Evolutionary conservation across 169 alveolate species (phyloP).

Genomic region (Eimeria praecox): DNA sequence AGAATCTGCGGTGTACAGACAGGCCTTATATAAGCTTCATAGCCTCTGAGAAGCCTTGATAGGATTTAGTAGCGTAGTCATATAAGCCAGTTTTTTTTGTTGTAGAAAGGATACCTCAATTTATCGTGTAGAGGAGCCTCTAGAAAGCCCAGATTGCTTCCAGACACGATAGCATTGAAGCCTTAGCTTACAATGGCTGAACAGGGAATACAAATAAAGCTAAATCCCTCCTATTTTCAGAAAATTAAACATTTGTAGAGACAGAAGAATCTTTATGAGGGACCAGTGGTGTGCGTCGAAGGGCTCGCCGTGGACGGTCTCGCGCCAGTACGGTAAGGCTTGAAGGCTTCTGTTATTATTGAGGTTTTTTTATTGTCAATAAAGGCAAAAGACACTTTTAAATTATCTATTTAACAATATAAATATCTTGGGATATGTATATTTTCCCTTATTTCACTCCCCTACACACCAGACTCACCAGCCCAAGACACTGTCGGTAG

Average conservation of each 20-base stretch:
- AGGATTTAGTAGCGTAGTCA: neutral
- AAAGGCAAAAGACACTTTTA: neutral
- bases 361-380: neutral
- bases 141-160: neutral
- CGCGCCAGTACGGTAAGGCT: neutral
- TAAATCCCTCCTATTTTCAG: neutral
- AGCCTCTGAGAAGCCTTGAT: no score
- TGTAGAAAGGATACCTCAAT: neutral
- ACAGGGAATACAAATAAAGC: neutral
- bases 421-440: neutral
- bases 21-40: neutral
- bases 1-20: neutral
- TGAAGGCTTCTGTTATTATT: neutral
- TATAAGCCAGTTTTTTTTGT: neutral
- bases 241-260: neutral
- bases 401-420: neutral
- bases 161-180: neutral
- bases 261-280: neutral
- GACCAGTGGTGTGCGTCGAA: slow-evolving; percentile 7
- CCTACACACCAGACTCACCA: neutral
- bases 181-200: neutral
- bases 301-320: slow-evolving; percentile 5
- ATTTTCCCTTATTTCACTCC: neutral
- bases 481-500: slow-evolving; percentile 30
- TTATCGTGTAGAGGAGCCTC: neutral